Percentiles rank a stretch among this genome's conserved stretches.
Evolutionary conservation across 306 rosid genomes (phyloP).

Genomic region (Myrica gale): DNA sequence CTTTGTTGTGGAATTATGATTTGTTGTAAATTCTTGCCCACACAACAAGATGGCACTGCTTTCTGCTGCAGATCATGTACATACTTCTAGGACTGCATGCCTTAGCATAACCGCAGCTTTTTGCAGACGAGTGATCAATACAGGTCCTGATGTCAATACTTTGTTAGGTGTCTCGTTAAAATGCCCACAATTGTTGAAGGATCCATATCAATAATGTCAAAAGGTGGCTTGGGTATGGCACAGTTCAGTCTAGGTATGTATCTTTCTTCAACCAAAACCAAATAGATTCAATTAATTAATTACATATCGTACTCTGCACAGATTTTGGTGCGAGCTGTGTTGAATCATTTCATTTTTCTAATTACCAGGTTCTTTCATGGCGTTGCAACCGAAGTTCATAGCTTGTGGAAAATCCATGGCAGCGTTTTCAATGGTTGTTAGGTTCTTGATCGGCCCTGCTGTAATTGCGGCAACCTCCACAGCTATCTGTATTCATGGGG

Average conservation of each 20-base stretch:
- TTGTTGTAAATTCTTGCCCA: no score
- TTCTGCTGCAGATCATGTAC: no score
- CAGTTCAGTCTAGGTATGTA: conserved; percentile 82
- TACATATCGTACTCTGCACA: background rate
- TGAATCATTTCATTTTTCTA: background rate
- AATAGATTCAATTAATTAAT: no score
- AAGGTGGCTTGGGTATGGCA: conserved; percentile 94
- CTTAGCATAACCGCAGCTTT: no score
- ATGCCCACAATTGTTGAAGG: conserved; percentile 81
- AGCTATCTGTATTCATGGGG: conserved; percentile 62
- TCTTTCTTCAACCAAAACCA: background rate
- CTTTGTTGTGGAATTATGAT: no score
- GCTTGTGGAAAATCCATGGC: conserved; percentile 92
- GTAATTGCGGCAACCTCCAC: conserved; percentile 83
- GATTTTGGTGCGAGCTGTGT: no score
- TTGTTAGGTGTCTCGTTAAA: conserved; percentile 59
- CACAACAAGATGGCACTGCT: no score
- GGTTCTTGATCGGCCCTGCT: conserved; percentile 89
- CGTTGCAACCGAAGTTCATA: conserved; percentile 80
- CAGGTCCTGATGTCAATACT: background rate
- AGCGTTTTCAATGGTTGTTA: conserved; percentile 85
- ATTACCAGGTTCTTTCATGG: conserved; percentile 77
- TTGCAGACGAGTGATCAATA: no score
- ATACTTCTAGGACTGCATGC: no score
- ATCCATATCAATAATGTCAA: conserved; percentile 76